Conservation (phyloP, 768 basidiomycete genomes). For the Baorangia bicolor region DNA sequence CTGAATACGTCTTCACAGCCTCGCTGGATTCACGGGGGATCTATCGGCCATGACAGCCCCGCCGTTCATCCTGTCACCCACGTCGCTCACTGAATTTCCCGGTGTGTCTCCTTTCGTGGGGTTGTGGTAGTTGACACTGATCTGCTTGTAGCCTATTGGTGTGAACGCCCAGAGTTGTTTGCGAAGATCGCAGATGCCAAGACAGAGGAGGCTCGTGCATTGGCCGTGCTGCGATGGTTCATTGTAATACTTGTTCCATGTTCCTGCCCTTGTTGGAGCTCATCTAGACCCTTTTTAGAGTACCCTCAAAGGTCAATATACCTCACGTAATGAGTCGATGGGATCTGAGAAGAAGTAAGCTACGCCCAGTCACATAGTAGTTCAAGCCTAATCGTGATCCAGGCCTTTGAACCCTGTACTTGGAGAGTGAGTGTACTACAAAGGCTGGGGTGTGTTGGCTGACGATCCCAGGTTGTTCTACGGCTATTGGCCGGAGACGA, state of each 20-base stretch:
- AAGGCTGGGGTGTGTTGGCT: background rate
- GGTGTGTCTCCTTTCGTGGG: conserved; percentile 43
- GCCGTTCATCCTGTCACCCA: conserved; percentile 89
- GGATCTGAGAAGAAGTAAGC: conserved; percentile 96
- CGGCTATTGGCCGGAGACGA: conserved; percentile 77
- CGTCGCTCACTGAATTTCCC: conserved; percentile 90
- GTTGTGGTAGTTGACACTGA: conserved; percentile 2
- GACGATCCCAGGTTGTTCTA: conserved; percentile 67
- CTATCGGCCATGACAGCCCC: conserved; percentile 82
- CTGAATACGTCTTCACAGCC: conserved; percentile 51
- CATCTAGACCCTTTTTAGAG: conserved; percentile 43
- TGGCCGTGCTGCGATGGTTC: conserved; percentile 93
- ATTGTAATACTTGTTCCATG: conserved; percentile 49
- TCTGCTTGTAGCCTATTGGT: conserved; percentile 79
- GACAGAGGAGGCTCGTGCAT: conserved; percentile 68
- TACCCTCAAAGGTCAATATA: conserved; percentile 95
- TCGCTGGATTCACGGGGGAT: conserved; percentile 87
- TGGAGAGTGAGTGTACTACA: conserved; percentile 68
- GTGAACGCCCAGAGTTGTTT: conserved; percentile 89
- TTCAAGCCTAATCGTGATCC: conserved; percentile 13
- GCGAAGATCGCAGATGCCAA: conserved; percentile 79
- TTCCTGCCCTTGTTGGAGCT: background rate
- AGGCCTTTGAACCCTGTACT: conserved; percentile 96
- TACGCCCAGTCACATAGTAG: background rate
- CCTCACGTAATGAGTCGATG: conserved; percentile 90